These are phyloP conservation scores for Biscutella laevigata DNA, from an alignment of 441 rosid species.

Conservation along the genomic window DNA sequence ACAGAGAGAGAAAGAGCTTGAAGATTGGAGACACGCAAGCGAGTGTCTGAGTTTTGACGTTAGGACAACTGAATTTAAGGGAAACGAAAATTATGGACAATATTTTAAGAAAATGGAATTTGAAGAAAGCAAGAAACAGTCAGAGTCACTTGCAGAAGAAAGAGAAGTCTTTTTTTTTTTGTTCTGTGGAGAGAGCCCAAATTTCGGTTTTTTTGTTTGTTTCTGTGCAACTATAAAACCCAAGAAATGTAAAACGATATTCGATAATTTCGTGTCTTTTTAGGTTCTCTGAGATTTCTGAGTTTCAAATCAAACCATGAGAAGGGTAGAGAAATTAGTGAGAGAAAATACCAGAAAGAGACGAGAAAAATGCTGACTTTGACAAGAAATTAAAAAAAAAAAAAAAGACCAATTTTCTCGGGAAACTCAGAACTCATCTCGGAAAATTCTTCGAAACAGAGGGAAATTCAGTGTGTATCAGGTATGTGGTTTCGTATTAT, in stretches of 20 bases:
- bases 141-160: conserved; percentile 29
- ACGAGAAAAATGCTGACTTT: conserved; percentile 16
- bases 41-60: conserved; percentile 32
- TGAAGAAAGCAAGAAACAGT: conserved; percentile 1
- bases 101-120: neutral
- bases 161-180: conserved; percentile 16
- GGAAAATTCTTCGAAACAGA: neutral
- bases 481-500: neutral
- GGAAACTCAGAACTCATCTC: conserved; percentile 8
- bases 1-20: conserved; percentile 11
- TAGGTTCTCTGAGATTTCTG: neutral
- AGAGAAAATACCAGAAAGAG: neutral
- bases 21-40: conserved; percentile 29
- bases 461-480: neutral
- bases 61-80: conserved; percentile 30
- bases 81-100: conserved; percentile 25
- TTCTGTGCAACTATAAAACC: neutral
- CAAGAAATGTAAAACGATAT: neutral
- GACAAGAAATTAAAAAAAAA: neutral
- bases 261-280: neutral
- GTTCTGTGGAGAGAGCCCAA: conserved; percentile 23
- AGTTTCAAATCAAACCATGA: neutral
- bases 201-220: conserved; percentile 22
- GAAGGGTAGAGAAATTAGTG: neutral
- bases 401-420: neutral